These are phyloP conservation scores for Ajuga chamaepitys DNA, from an alignment of 257 asterid species.

Conservation along the genomic window DNA sequence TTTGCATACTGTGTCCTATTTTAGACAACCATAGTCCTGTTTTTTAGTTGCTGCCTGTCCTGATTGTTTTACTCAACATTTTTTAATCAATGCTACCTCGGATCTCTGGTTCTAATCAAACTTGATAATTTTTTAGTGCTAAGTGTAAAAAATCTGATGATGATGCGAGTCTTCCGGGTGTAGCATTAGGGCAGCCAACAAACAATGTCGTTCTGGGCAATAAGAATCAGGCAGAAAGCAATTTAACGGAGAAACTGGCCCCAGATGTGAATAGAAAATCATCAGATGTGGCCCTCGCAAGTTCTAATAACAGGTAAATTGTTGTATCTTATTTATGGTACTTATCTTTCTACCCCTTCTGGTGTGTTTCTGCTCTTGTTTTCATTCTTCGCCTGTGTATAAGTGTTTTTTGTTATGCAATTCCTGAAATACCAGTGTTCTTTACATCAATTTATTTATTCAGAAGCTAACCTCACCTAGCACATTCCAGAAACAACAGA, in stretches of 20 bases:
- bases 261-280: conserved; percentile 43
- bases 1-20: background rate
- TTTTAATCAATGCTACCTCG: background rate
- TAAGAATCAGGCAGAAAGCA: conserved; percentile 39
- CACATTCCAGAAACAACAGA: background rate
- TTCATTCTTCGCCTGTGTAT: background rate
- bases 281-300: conserved; percentile 29
- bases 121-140: conserved; percentile 28
- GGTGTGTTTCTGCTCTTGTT: background rate
- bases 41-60: background rate
- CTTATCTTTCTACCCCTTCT: background rate
- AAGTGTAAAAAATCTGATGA: conserved; percentile 56
- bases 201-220: conserved; percentile 22
- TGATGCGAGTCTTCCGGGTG: conserved; percentile 36
- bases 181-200: conserved; percentile 30
- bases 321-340: conserved; percentile 2
- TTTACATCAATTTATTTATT: background rate
- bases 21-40: background rate
- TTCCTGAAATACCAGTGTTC: background rate
- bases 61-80: background rate
- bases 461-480: background rate
- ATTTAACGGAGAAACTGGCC: conserved; percentile 33
- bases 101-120: conserved; percentile 6
- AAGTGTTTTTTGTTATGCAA: background rate
- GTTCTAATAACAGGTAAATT: conserved; percentile 41